Percentiles rank a stretch among this genome's conserved stretches.
These are phyloP conservation scores for Rhizomucor pusillus DNA, from an alignment of 371 early-diverging fungal genomes.

Conservation along the genomic window DNA sequence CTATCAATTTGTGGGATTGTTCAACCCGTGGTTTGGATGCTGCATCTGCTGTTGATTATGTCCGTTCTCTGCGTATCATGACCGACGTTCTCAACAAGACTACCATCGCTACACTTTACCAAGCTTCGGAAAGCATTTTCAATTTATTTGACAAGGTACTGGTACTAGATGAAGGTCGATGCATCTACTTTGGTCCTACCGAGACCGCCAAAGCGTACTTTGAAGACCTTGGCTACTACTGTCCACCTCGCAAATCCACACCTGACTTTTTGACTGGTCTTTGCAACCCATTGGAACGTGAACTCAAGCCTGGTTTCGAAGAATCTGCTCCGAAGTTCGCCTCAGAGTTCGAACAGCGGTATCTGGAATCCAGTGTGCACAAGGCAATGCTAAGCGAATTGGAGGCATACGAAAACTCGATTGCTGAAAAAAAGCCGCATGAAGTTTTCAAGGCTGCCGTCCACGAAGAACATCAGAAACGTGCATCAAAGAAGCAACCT, in stretches of 20 bases:
- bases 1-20: conserved; percentile 83
- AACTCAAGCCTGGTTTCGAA: conserved; percentile 51
- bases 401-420: conserved; percentile 31
- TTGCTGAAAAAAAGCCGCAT: conserved; percentile 27
- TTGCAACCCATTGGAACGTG: conserved; percentile 63
- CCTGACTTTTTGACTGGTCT: conserved; percentile 73
- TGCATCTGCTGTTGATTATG: conserved; percentile 80
- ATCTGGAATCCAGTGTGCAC: conserved; percentile 35
- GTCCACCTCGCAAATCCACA: conserved; percentile 72
- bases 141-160: conserved; percentile 74
- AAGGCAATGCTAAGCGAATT: conserved; percentile 31
- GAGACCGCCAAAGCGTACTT: conserved; percentile 68
- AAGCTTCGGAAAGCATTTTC: conserved; percentile 73
- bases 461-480: conserved; percentile 53
- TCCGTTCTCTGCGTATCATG: conserved; percentile 65
- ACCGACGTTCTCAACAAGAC: conserved; percentile 63
- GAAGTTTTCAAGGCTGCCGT: conserved; percentile 53
- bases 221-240: conserved; percentile 58
- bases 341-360: conserved; percentile 48
- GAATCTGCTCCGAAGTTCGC: conserved; percentile 40
- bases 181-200: conserved; percentile 73
- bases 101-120: conserved; percentile 63
- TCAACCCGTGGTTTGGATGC: conserved; percentile 91
- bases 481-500: conserved; percentile 46
- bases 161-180: conserved; percentile 67